Evolutionary conservation across 208 protist species (phyloP).

Genomic region (Trypanosoma conorhini): DNA sequence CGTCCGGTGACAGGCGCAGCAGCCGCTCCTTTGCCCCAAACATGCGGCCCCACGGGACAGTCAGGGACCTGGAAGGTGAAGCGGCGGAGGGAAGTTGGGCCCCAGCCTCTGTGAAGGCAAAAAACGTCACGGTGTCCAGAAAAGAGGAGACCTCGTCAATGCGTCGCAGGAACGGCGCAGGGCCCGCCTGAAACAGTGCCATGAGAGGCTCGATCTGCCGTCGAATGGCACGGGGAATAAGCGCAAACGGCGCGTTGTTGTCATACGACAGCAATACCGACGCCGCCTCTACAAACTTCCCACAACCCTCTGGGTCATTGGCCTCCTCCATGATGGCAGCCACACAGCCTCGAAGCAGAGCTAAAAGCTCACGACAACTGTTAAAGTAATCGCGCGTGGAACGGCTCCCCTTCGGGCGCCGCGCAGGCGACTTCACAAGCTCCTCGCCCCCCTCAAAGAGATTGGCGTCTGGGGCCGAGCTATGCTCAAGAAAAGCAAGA

Average conservation of each 20-base stretch:
- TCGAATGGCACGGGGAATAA: slow-evolving; percentile 48
- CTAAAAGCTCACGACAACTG: slow-evolving; percentile 31
- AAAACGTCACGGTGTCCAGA: slow-evolving; percentile 55
- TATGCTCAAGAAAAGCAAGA: slow-evolving; percentile 55
- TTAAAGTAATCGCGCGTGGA: slow-evolving; percentile 52
- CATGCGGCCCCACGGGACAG: slow-evolving; percentile 25
- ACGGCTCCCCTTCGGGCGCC: slow-evolving; percentile 42
- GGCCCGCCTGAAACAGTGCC: slow-evolving; percentile 33
- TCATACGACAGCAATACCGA: slow-evolving; percentile 44
- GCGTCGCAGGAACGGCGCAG: slow-evolving; percentile 33
- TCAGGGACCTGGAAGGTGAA: background rate
- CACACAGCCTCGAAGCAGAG: slow-evolving; percentile 19
- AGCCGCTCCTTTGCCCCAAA: slow-evolving; percentile 7
- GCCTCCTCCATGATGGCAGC: slow-evolving; percentile 16
- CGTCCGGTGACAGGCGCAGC: slow-evolving; percentile 8
- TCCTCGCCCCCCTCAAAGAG: slow-evolving; percentile 35
- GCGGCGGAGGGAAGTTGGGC: background rate
- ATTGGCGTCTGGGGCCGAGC: slow-evolving; percentile 49
- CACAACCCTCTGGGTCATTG: slow-evolving; percentile 25
- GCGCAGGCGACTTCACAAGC: background rate
- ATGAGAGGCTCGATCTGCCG: slow-evolving; percentile 38
- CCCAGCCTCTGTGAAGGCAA: slow-evolving; percentile 39
- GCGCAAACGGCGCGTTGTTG: slow-evolving; percentile 51
- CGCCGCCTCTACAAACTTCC: slow-evolving; percentile 41
- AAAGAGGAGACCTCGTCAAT: slow-evolving; percentile 41